Percentiles rank a stretch among this genome's conserved stretches.
These are phyloP conservation scores for Aureobasidium subglaciale DNA, from an alignment of 2,329 filamentous ascomycete genomes.

Conservation along the genomic window DNA sequence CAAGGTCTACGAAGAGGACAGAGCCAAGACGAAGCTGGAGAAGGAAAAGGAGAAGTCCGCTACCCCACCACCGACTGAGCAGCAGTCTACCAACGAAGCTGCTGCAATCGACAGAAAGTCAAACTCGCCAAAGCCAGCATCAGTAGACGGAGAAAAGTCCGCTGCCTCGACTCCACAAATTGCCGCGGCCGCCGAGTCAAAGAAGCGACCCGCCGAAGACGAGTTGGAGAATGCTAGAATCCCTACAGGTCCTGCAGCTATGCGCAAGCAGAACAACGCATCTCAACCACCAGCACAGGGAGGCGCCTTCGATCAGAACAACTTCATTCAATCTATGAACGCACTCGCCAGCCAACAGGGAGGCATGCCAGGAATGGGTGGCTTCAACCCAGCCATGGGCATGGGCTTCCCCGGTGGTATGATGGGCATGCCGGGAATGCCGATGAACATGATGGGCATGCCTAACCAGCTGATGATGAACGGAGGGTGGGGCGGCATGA, in stretches of 20 bases:
- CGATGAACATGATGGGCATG: constrained; percentile 17
- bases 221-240: constrained; percentile 42
- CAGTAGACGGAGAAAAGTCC: constrained; percentile 18
- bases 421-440: constrained; percentile 20
- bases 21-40: constrained; percentile 36
- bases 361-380: constrained; percentile 24
- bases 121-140: constrained; percentile 16
- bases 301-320: constrained; percentile 28
- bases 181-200: constrained; percentile 37
- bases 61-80: constrained; percentile 33
- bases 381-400: constrained; percentile 21
- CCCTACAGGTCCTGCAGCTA: constrained; percentile 39
- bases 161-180: constrained; percentile 13
- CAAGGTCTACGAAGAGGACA: constrained; percentile 61
- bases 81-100: constrained; percentile 14
- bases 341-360: constrained; percentile 24
- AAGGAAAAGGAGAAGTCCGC: constrained; percentile 37
- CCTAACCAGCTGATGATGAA: constrained; percentile 33
- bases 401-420: constrained; percentile 23
- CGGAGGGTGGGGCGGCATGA: constrained; percentile 22
- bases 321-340: constrained; percentile 42
- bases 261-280: constrained; percentile 32
- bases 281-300: constrained; percentile 20
- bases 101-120: constrained; percentile 12
- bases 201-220: constrained; percentile 79